These are phyloP conservation scores for Pharus latifolius DNA, from an alignment of 176 grass and related monocot genomes.

Conservation along the genomic window DNA sequence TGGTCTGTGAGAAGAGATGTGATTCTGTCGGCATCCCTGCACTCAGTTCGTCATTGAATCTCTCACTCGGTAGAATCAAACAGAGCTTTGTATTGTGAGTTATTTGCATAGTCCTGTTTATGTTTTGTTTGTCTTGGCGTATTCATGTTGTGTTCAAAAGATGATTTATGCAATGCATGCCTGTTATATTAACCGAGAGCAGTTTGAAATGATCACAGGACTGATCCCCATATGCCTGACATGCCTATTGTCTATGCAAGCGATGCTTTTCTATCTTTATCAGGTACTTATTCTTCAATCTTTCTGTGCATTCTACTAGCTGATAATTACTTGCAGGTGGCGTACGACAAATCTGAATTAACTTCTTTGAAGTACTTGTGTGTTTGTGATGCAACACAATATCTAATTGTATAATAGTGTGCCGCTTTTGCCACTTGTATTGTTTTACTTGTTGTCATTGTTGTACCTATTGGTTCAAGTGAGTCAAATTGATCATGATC, in stretches of 20 bases:
- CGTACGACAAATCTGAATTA: not conserved
- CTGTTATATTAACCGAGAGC: constrained; percentile 14
- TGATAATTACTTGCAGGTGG: not conserved
- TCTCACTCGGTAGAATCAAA: constrained; percentile 99
- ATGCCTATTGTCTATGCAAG: constrained; percentile 93
- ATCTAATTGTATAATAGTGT: not conserved
- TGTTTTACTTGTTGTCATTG: not conserved
- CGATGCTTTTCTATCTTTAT: constrained; percentile 64
- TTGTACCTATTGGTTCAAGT: not conserved
- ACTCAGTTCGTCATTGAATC: constrained; percentile 70
- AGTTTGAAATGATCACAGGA: constrained; percentile 48
- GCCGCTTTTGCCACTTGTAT: not conserved
- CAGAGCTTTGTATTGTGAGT: constrained; percentile 99
- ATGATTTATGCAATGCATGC: not conserved
- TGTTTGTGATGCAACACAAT: not conserved
- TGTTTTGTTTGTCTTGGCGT: not conserved
- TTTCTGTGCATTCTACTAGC: not conserved
- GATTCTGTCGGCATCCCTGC: constrained; percentile 42
- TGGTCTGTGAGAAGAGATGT: constrained; percentile 65
- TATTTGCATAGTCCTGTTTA: constrained; percentile 26
- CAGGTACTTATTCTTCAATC: constrained; percentile 40
- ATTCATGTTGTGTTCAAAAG: not conserved
- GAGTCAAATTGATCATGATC: not conserved
- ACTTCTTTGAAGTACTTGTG: not conserved
- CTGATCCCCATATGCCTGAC: constrained; percentile 59